These are phyloP conservation scores for Mycena epipterygia DNA, from an alignment of 768 basidiomycete species.

Conservation along the genomic window DNA sequence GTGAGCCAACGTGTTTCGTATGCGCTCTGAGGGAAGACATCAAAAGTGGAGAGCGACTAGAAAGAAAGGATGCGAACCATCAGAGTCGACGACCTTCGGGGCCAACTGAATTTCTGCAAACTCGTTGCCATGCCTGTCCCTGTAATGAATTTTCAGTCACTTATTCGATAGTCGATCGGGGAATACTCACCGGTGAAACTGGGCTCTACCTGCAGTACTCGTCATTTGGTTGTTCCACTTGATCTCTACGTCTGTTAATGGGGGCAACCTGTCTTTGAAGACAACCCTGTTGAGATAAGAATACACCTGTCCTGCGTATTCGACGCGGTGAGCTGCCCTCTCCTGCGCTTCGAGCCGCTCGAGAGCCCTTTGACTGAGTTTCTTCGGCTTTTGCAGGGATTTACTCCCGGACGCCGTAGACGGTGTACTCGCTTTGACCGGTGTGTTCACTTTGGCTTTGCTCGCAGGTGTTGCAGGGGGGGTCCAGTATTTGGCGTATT, in stretches of 20 bases:
- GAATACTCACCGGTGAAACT: constrained; percentile 66
- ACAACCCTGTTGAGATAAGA: constrained; percentile 68
- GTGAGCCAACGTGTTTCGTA: constrained; percentile 86
- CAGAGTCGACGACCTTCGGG: constrained; percentile 82
- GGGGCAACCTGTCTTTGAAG: constrained; percentile 68
- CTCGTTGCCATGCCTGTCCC: constrained; percentile 67
- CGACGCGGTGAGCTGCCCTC: constrained; percentile 46
- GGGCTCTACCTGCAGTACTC: constrained; percentile 80
- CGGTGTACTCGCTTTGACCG: background rate
- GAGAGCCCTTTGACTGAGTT: background rate
- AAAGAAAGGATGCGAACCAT: constrained; percentile 60
- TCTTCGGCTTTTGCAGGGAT: background rate
- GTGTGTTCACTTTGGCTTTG: background rate
- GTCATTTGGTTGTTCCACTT: constrained; percentile 77
- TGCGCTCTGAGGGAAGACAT: constrained; percentile 68
- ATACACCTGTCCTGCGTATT: constrained; percentile 74
- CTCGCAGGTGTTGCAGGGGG: background rate
- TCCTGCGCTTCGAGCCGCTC: constrained; percentile 40
- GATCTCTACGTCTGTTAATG: constrained; percentile 59
- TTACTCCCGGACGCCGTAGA: background rate
- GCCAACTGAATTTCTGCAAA: constrained; percentile 83
- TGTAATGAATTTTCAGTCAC: background rate
- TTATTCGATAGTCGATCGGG: background rate
- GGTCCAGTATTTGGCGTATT: constrained; percentile 21
- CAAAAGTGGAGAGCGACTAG: background rate